Conservation (phyloP, 805 yeast species). For the Ogataea minuta region DNA sequence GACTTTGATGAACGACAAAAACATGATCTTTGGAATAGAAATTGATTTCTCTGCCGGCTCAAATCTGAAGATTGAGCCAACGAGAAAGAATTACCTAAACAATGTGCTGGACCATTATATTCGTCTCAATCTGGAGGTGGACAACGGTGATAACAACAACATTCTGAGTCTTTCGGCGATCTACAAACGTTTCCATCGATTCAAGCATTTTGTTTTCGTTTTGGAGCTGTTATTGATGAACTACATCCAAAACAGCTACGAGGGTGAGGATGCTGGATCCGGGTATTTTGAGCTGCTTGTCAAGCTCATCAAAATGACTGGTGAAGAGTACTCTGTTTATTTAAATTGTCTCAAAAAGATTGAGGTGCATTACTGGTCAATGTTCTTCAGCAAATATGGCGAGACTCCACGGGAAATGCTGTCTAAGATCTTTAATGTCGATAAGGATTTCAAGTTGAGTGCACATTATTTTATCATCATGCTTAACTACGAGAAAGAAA, state of each 20-base stretch:
- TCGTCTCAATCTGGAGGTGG: constrained; percentile 26
- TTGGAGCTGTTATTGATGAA: constrained; percentile 48
- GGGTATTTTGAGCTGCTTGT: constrained; percentile 32
- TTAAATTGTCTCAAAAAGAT: constrained; percentile 54
- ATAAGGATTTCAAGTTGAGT: constrained; percentile 43
- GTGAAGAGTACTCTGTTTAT: constrained; percentile 36
- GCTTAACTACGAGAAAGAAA: constrained; percentile 44
- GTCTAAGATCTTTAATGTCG: constrained; percentile 36
- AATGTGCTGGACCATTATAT: constrained; percentile 49
- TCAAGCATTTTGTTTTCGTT: constrained; percentile 46
- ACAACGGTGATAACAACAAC: constrained; percentile 18
- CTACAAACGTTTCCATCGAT: constrained; percentile 38
- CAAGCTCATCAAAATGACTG: constrained; percentile 34
- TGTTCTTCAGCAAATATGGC: constrained; percentile 42
- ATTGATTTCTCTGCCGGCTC: constrained; percentile 33
- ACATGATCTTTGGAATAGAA: constrained; percentile 50
- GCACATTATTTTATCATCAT: constrained; percentile 53
- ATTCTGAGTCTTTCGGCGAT: constrained; percentile 31
- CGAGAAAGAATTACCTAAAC: constrained; percentile 43
- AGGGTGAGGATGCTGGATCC: constrained; percentile 29
- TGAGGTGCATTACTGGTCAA: constrained; percentile 50
- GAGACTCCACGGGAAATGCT: constrained; percentile 47
- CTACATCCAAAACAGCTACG: constrained; percentile 31
- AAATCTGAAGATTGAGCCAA: constrained; percentile 32
- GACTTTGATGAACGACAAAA: constrained; percentile 44